phyloP scores from a whole-genome alignment of 352 stramenopile species.

The Phytophthora multivora region DNA sequence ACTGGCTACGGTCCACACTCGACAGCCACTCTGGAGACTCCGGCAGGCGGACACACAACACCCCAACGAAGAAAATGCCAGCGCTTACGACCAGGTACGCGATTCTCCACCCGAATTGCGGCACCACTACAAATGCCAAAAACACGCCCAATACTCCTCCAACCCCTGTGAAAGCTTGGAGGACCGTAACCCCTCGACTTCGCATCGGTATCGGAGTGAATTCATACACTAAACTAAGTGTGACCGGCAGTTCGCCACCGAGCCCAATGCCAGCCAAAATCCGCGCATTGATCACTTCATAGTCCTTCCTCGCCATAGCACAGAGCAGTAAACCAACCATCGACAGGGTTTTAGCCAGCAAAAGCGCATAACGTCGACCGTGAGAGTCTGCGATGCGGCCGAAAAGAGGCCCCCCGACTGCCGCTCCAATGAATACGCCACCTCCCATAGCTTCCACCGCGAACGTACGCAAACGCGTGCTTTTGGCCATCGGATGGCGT shows the following conservation, averaged over 20 bases:
- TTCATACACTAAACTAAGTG: slow-evolving; percentile 37
- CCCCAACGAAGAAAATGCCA: slow-evolving; percentile 25
- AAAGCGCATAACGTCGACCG: slow-evolving; percentile 31
- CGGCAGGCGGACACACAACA: slow-evolving; percentile 28
- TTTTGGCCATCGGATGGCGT: slow-evolving; percentile 17
- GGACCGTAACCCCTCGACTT: slow-evolving; percentile 33
- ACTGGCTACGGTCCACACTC: slow-evolving; percentile 9
- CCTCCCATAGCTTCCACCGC: slow-evolving; percentile 32
- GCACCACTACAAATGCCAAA: slow-evolving; percentile 31
- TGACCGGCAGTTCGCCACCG: slow-evolving; percentile 42
- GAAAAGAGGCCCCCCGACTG: slow-evolving; percentile 36
- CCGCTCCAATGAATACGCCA: slow-evolving; percentile 21
- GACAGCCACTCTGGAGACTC: slow-evolving; percentile 48
- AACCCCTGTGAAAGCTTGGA: slow-evolving; percentile 38
- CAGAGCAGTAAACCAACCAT: slow-evolving; percentile 26
- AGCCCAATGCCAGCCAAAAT: slow-evolving; percentile 38
- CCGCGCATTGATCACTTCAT: slow-evolving; percentile 30
- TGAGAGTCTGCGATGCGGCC: slow-evolving; percentile 29
- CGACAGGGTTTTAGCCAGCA: slow-evolving; percentile 37
- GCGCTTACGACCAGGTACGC: slow-evolving; percentile 32
- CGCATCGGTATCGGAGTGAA: slow-evolving; percentile 30
- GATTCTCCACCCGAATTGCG: slow-evolving; percentile 33
- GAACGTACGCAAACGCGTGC: slow-evolving; percentile 23
- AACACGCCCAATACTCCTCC: slow-evolving; percentile 34
- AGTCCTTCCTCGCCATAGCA: slow-evolving; percentile 26